phyloP scores from a whole-genome alignment of 495 filamentous ascomycete genomes.

The Aspergillus conjunctus region DNA sequence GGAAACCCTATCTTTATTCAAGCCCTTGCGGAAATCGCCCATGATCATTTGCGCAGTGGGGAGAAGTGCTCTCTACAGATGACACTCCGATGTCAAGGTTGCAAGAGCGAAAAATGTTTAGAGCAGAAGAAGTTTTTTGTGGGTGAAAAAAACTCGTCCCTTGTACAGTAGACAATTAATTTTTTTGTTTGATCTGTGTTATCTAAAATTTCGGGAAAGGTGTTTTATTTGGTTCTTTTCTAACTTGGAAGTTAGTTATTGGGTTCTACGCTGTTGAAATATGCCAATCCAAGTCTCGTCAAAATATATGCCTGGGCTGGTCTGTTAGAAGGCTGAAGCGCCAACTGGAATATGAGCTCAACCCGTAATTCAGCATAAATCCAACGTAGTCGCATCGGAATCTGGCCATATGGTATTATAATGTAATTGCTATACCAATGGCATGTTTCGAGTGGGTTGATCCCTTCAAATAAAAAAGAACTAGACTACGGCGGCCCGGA shows the following conservation, averaged over 20 bases:
- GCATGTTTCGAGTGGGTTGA: conserved; percentile 19
- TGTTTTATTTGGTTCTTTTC: not conserved
- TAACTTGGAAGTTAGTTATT: not conserved
- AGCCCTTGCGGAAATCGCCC: conserved; percentile 85
- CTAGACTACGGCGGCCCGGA: conserved; percentile 27
- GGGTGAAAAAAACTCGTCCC: conserved; percentile 40
- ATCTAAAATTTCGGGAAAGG: not conserved
- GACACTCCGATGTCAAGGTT: conserved; percentile 90
- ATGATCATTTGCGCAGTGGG: conserved; percentile 71
- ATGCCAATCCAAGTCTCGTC: too few species aligned
- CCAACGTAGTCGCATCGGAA: too few species aligned
- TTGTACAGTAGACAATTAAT: conserved; percentile 36
- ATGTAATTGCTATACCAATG: too few species aligned
- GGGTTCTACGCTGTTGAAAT: not conserved
- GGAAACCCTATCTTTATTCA: conserved; percentile 89
- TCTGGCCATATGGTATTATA: not conserved
- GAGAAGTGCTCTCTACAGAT: conserved; percentile 77
- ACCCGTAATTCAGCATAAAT: too few species aligned
- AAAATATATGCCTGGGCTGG: too few species aligned
- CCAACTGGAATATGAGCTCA: too few species aligned
- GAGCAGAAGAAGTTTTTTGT: conserved; percentile 93
- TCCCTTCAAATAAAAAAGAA: conserved; percentile 9
- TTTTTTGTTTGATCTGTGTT: conserved; percentile 4
- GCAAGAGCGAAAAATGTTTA: conserved; percentile 84
- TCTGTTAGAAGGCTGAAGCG: too few species aligned